Evolutionary conservation across 2,329 filamentous ascomycete genomes (phyloP).

Genomic region (Monosporascus cannonballus): DNA sequence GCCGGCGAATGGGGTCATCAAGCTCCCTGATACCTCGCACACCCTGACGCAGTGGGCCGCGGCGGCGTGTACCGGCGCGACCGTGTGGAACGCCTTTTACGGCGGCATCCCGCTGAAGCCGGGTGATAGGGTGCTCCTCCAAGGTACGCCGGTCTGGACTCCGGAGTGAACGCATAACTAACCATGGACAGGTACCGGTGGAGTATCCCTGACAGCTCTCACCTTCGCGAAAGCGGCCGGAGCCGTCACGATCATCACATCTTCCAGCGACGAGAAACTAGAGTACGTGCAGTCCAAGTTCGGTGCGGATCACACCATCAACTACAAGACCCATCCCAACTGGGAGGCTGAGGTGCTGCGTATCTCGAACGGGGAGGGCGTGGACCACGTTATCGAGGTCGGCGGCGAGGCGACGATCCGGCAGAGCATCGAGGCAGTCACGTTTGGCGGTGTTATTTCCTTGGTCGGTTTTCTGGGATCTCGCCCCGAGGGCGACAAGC

Average conservation of each 20-base stretch:
- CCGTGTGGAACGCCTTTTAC: conserved; percentile 43
- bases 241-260: conserved; percentile 36
- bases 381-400: conserved; percentile 33
- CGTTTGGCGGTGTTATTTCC: conserved; percentile 38
- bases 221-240: conserved; percentile 40
- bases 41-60: conserved; percentile 30
- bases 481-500: conserved; percentile 20
- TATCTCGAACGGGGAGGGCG: conserved; percentile 38
- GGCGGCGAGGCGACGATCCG: conserved; percentile 34
- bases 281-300: conserved; percentile 25
- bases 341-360: conserved; percentile 39
- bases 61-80: conserved; percentile 37
- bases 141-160: conserved; percentile 14
- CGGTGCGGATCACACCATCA: conserved; percentile 40
- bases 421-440: conserved; percentile 38
- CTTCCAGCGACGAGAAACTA: conserved; percentile 44
- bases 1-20: conserved; percentile 31
- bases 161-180: background rate
- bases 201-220: conserved; percentile 37
- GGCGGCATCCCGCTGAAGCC: conserved; percentile 32
- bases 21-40: conserved; percentile 29
- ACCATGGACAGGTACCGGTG: conserved; percentile 34
- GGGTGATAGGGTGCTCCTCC: conserved; percentile 32
- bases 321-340: conserved; percentile 39
- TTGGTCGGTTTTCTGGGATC: conserved; percentile 20